Percentiles rank a stretch among this genome's conserved stretches.
These are phyloP conservation scores for Thelonectria olida DNA, from an alignment of 2,329 filamentous ascomycete species.

Conservation along the genomic window DNA sequence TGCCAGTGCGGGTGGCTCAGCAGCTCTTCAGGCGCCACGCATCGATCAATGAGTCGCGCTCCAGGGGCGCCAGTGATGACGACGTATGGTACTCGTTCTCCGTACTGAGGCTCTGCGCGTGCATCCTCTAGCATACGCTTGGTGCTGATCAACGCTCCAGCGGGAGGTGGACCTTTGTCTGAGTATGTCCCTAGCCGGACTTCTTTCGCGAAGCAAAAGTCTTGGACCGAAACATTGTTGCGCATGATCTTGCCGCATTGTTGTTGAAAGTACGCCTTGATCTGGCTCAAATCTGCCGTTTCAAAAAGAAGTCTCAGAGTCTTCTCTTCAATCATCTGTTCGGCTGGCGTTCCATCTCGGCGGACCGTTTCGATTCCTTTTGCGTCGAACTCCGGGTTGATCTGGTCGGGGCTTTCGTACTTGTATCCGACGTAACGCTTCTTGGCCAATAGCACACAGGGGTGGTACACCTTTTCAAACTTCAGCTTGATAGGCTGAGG, in stretches of 20 bases:
- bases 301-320: conserved; percentile 89
- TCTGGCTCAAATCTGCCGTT: conserved; percentile 85
- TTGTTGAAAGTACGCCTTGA: conserved; percentile 88
- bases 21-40: conserved; percentile 85
- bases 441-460: conserved; percentile 92
- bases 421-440: conserved; percentile 99
- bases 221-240: conserved; percentile 87
- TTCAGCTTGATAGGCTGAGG: conserved; percentile 94
- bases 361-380: conserved; percentile 99
- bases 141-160: conserved; percentile 88
- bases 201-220: conserved; percentile 95
- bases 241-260: conserved; percentile 95
- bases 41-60: conserved; percentile 86
- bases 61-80: conserved; percentile 90
- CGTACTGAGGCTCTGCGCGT: conserved; percentile 89
- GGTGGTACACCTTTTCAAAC: conserved; percentile 98
- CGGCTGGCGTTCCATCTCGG: conserved; percentile 91
- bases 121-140: conserved; percentile 88
- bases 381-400: conserved; percentile 89
- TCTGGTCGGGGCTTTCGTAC: conserved; percentile 82
- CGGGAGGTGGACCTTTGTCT: conserved; percentile 80
- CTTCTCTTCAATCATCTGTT: conserved; percentile 97
- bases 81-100: conserved; percentile 94
- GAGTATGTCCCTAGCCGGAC: conserved; percentile 88
- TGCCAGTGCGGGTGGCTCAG: conserved; percentile 79